These are phyloP conservation scores for Ophiostoma angusticollis DNA, from an alignment of 2,329 filamentous ascomycete species.

Conservation along the genomic window DNA sequence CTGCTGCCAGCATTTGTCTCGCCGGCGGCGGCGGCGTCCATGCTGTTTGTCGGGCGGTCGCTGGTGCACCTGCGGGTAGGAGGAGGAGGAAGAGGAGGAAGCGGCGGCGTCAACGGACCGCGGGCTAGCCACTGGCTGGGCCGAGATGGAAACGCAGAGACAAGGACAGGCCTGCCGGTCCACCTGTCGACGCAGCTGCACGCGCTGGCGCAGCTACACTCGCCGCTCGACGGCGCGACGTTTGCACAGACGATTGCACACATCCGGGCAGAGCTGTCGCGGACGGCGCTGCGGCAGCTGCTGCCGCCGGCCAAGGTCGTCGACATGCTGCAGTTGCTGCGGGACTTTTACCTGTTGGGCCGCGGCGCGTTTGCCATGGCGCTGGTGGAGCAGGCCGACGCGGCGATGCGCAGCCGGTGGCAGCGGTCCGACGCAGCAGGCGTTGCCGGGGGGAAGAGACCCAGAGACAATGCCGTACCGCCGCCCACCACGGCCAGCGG, in stretches of 20 bases:
- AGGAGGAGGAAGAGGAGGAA: conserved; percentile 1
- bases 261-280: conserved; percentile 70
- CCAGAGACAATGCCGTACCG: not conserved
- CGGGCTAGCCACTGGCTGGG: conserved; percentile 9
- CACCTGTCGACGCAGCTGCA: conserved; percentile 52
- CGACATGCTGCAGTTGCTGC: conserved; percentile 62
- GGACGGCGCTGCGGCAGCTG: conserved; percentile 70
- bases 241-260: conserved; percentile 61
- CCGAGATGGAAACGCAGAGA: conserved; percentile 17
- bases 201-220: conserved; percentile 53
- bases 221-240: conserved; percentile 59
- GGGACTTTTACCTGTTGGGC: conserved; percentile 78
- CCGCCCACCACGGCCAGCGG: conserved; percentile 15
- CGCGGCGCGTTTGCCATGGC: conserved; percentile 86
- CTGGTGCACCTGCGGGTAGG: conserved; percentile 59
- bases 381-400: conserved; percentile 73
- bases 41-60: conserved; percentile 83
- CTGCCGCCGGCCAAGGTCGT: conserved; percentile 66
- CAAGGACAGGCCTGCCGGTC: no score
- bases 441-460: not conserved
- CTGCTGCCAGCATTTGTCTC: conserved; percentile 73
- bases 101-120: conserved; percentile 2
- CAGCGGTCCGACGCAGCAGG: conserved; percentile 36
- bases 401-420: conserved; percentile 62
- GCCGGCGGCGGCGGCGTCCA: conserved; percentile 59